Base-by-base conservation (phyloP, 257 asterid genomes). In the Ballota nigra region DNA sequence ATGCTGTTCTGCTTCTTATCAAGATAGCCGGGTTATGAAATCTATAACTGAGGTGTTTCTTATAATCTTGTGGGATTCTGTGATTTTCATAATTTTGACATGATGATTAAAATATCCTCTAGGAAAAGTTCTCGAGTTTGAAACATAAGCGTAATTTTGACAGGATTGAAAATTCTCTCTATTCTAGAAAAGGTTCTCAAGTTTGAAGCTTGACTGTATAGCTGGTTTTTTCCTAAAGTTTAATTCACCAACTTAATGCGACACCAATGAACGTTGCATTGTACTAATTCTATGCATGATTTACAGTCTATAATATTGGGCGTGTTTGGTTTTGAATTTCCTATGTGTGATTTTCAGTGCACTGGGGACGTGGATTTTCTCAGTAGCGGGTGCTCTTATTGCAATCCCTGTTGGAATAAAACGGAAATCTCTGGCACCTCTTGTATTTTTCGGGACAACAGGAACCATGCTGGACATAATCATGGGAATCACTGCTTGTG, bases 381-480 rank as follows among this genome's bases (percentile, higher is more conserved):
- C 98, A 0, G 92, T 94, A 24, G 95, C 86, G 6, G 97, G 99
- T 41, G 97, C 99, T 51, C 67, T 94, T 83, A 80, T 89, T 8
- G 97, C 99, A 3, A 94, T 94, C 74, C 99, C 99, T 0, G 90
- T 94, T 70, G 99, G 99, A 36, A 94, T 91, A 51, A 91, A 93
- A 69, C 83, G 92, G 28, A 93, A 93, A 80, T 87, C 96, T 2
- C 71, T 91, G 82, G 88, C 87, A 6, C 99, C 99, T 53, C 96
- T 91, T 0, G 99, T 94, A 40, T 94, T 91, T 82, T 89, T 94
- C 49, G 99, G 99, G 69, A 91, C 99, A 22, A 91, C 99, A 0
- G 97, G 99, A 4, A 91, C 99, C 55, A 91, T 94, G 99, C 95
- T 94, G 9, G 97, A 91, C 69, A 91, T 94, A 71, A 88, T 94